These are phyloP conservation scores for Corymbia maculata DNA, from an alignment of 345 rosid species.

Conservation along the genomic window DNA sequence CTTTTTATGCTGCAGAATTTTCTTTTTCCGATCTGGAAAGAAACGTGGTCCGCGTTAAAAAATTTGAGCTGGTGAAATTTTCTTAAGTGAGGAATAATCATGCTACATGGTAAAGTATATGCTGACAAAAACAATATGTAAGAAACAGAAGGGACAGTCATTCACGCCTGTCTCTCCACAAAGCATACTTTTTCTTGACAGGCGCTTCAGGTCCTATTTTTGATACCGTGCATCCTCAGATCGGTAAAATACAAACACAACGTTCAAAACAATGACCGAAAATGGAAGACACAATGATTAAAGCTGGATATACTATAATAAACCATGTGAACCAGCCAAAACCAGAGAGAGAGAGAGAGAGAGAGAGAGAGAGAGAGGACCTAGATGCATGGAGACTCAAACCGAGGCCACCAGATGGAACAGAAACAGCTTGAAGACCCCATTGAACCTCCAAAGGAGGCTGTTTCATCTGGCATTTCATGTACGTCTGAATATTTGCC, in stretches of 20 bases:
- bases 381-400: constrained; percentile 72
- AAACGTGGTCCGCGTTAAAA: neutral
- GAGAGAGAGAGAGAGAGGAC: constrained; percentile 9
- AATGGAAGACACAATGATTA: neutral
- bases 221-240: neutral
- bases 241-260: constrained; percentile 1
- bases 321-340: neutral
- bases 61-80: neutral
- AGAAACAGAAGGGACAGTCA: constrained; percentile 16
- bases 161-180: constrained; percentile 21
- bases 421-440: constrained; percentile 74
- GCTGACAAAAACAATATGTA: constrained; percentile 19
- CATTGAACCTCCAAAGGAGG: constrained; percentile 80
- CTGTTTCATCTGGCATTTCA: constrained; percentile 73
- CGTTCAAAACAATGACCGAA: neutral
- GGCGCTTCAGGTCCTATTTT: neutral
- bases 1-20: neutral
- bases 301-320: neutral
- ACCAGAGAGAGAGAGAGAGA: neutral
- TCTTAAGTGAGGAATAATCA: neutral
- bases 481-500: constrained; percentile 72
- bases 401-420: constrained; percentile 76
- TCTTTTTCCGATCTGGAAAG: neutral
- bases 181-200: constrained; percentile 16
- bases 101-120: neutral